Base-by-base conservation (phyloP, 2,329 filamentous ascomycete genomes). In the Botrytis paeoniae region DNA sequence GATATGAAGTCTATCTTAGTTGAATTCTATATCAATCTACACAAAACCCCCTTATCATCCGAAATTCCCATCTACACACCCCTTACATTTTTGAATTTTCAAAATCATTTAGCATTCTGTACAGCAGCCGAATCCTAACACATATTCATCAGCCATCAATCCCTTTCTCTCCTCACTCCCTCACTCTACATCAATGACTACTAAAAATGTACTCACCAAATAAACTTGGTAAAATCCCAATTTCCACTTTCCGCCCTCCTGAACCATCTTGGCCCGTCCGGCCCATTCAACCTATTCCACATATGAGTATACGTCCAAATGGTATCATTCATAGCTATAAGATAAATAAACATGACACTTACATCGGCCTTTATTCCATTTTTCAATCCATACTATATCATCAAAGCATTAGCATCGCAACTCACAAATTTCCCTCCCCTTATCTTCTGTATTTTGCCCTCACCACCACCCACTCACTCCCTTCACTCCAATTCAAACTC, bases 361-460 rank as follows among this genome's bases (percentile, higher is more conserved):
- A 78, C 77, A 39, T 76, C 69, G 16, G 74, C 74, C 39, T 77
- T 76, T 71, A 74, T 75, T 25, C 86, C 87, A 77, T 85, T 85
- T 77, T 86, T 87, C 71, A 89, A 77, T 22, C 78, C 83, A 79
- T 88, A 89, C 60, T 69, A 25, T 48, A 43, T 5, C n/a, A 60
- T 12, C 20, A 62, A 25, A n/a, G 51, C 7, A 18, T 57, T 12
- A 61, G 18, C 41, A 41, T 18, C 22, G 4, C 35, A 60, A 32
- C 7, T 4, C 25, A 20, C 25, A 25, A 9, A 7, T 18, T 29
- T 35, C 7, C 9, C 37, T 37, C 12, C 16, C 10, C 32, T 32
- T 6, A 22, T 14, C 20, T 12, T 60, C n/a, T 6, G 4, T 20
- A 66, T 29, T 1, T 41, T 20, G 43, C 43, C 48, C 32, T 61